Evolutionary conservation across 2,329 filamentous ascomycete genomes (phyloP), one percentile per base, ranked within the genome.

Genomic region (Verticillium nubilum): DNA sequence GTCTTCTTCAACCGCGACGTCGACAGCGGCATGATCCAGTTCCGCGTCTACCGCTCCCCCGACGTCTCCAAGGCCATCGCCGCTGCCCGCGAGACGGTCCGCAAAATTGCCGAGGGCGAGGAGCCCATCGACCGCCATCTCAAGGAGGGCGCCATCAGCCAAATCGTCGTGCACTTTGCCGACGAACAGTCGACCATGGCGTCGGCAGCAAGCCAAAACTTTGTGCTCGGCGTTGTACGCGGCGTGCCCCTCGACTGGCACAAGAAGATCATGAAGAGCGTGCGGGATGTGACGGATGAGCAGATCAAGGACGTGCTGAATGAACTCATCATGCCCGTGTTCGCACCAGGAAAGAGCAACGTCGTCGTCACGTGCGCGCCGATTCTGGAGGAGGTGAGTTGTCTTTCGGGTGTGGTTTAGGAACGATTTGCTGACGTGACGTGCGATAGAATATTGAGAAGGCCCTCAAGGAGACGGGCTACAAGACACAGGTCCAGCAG

Each of bases 171-270:
- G 62, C 82, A 81, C 56, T 90, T 96, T 69, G 95, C 93, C 1
- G 91, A 97, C 66, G 91, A 96, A 69, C 92, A 97, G 73, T 83
- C 89, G 2, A 97, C 91, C 0, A 91, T 96, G 82, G 84, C 88
- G 6, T 85, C 83, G 52, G 93, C 95, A 0, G 95, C 93, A 1
- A 84, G 88, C 68, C 86, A 90, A 66, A 94, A 91, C 69, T 99
- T 96, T 72, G 81, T 93, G 12, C 86, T 89, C 61, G 86, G 91
- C 60, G 93, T 96, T 5, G 83, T 98, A 55, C 84, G 89, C 15
- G 88, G 85, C 1, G 79, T 97, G 31, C 85, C 87, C 4, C 86
- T 86, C 60, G 89, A 92, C 56, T 97, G 92, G 80, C 90, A 87
- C 67, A 85, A 89, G 67, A 83, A 86, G 68, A 84, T 96, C 65